Percentiles rank a stretch among this genome's conserved stretches.
These are phyloP conservation scores for Solanum piurae DNA, from an alignment of 257 asterid genomes.

Conservation along the genomic window DNA sequence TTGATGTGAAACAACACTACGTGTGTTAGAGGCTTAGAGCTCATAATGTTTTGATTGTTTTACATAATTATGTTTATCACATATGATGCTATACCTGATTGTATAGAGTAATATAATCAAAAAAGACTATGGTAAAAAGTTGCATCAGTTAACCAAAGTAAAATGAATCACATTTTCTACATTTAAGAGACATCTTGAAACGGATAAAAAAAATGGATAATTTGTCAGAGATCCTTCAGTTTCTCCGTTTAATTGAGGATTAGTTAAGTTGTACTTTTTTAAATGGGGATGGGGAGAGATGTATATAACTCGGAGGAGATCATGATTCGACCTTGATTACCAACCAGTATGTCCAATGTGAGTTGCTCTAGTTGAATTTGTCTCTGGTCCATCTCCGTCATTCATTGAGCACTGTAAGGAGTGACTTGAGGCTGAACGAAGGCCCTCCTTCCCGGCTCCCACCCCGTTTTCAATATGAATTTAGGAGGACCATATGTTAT, in stretches of 20 bases:
- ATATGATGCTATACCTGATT: background rate
- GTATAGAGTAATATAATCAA: background rate
- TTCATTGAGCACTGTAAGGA: background rate
- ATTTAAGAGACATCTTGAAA: background rate
- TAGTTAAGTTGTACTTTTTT: background rate
- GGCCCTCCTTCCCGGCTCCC: background rate
- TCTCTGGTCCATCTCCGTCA: background rate
- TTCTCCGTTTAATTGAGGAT: background rate
- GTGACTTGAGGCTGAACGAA: background rate
- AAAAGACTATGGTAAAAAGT: background rate
- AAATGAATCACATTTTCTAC: background rate
- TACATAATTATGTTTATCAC: background rate
- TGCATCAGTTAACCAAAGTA: background rate
- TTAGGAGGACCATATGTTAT: background rate
- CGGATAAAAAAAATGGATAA: background rate
- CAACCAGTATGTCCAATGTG: background rate
- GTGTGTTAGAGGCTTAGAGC: background rate
- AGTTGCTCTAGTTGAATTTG: background rate
- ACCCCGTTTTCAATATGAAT: background rate
- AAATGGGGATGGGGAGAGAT: background rate
- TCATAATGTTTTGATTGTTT: background rate
- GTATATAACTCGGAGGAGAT: background rate
- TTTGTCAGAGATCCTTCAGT: background rate
- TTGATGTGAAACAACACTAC: background rate
- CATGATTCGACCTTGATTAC: background rate